Evolutionary conservation across 1,284 basidiomycete species (phyloP), one percentile per base, ranked within the genome.

Genomic region (Ceratobasidium sp.): DNA sequence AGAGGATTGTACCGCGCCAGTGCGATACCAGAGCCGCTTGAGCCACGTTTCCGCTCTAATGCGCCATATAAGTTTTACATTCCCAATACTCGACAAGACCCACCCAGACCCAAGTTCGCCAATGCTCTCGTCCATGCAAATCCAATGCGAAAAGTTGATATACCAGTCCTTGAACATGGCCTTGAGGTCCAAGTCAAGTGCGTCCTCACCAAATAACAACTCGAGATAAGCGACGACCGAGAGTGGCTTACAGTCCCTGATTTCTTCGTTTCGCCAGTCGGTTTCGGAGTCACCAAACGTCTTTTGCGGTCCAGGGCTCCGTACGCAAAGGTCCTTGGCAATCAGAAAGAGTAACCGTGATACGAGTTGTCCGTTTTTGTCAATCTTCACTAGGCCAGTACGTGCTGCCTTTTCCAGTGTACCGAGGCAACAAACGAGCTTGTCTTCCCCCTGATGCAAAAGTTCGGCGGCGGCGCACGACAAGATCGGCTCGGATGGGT

Each of bases 61-160:
- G n/a, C n/a, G 29, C 12, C 12, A 52, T 52, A 31, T 53, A 29
- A 3, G 6, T 15, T 25, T 55, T 35, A 55, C 17, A 20, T n/a
- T n/a, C n/a, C n/a, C 32, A 13, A 31, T n/a, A n/a, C n/a, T n/a
- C n/a, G n/a, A n/a, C n/a, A n/a, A n/a, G n/a, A 22, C 35, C 22
- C 25, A 35, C n/a, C n/a, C n/a, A n/a, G 25, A 17, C 7, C 35
- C n/a, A 25, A 42, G 17, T 22, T 13, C 2, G n/a, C n/a, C n/a
- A n/a, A 57, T 42, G 7, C 12, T 15, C 6, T 57, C 12, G 7
- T 40, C 35, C 55, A 57, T 43, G 22, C 20, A n/a, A 4, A 57
- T 35, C 55, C 55, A 57, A 22, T 57, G 55, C 7, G 55, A 57
- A 7, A 57, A 57, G 15, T 57, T 43, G 40, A 57, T 31, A 17